Percentiles rank a stretch among this genome's conserved stretches.
Evolutionary conservation across 2,329 filamentous ascomycete genomes (phyloP).

Genomic region (Cladosporium colombiae): DNA sequence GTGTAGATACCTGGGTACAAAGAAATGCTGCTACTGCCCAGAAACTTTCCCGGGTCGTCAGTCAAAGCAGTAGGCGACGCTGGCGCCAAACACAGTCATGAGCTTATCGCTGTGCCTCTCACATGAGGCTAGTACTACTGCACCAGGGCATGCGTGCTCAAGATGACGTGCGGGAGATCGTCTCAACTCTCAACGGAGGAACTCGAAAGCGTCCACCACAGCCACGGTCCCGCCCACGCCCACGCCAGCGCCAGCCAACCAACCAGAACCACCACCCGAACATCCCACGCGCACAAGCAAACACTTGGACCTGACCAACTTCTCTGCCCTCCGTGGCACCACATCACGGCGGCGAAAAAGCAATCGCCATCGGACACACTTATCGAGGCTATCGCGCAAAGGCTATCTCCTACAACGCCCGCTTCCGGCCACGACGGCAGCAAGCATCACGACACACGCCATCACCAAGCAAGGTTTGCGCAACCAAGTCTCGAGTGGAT

Average conservation of each 20-base stretch:
- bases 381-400: background rate
- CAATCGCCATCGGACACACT: background rate
- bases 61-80: background rate
- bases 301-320: background rate
- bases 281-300: background rate
- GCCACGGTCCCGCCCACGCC: background rate
- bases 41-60: constrained; percentile 8
- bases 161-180: constrained; percentile 12
- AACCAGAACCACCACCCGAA: background rate
- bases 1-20: constrained; percentile 6
- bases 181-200: constrained; percentile 12
- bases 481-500: background rate
- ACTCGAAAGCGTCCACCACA: background rate
- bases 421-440: background rate
- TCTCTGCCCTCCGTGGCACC: background rate
- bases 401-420: constrained; percentile 6
- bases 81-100: constrained; percentile 14
- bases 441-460: constrained; percentile 1
- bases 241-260: background rate
- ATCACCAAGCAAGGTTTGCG: constrained; percentile 4
- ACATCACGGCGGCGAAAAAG: background rate
- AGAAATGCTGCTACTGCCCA: background rate
- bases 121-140: background rate
- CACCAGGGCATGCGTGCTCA: background rate
- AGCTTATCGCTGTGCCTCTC: constrained; percentile 13